Evolutionary conservation across 148 eudicot genomes (phyloP), one percentile per base, ranked within the genome.

Genomic region (Arbutus unedo): DNA sequence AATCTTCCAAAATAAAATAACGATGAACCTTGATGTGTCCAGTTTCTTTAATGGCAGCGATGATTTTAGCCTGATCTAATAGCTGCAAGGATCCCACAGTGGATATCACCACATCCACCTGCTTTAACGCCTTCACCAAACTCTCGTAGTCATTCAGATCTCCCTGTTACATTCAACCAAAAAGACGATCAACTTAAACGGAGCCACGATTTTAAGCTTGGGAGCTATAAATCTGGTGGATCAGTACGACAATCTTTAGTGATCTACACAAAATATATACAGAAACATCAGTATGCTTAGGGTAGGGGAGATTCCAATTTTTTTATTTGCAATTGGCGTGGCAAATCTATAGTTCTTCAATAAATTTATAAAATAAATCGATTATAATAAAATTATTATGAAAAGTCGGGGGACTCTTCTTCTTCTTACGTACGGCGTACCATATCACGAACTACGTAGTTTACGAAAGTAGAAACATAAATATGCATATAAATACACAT

Each of bases 31-130:
- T 84, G 76, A 84, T 23, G 41, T 80, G 80, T 3, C 86, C 83
- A 16, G 83, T 83, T 84, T 84, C 83, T 76, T 84, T 84, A 53
- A 84, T 84, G 76, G 86, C 86, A 0, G 83, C 83, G 19, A 84
- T 80, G 48, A 84, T 80, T 80, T 84, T 84, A 45, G 14, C 44
- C 56, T 84, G 86, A 81, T 84, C 83, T 19, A 57, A 60, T 18
- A 84, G 4, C 56, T 74, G 83, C 19, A 5, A 0, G 0, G 47
- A 14, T 51, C 83, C 83, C 51, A 84, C 77, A 6, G 86, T 66
- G 4, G 83, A 84, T 38, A 84, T 84, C 83, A 84, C 83, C 80
- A 84, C 86, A 80, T 84, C 86, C 38, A 84, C 83, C 43, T 84
- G 76, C 81, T 84, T 84, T 16, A 84, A 53, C 59, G 86, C 83